A percentile compares a stretch with the other conserved stretches of the same genome.
These are phyloP conservation scores for Colletotrichum orbiculare DNA, from an alignment of 2,329 filamentous ascomycete genomes.

Conservation along the genomic window DNA sequence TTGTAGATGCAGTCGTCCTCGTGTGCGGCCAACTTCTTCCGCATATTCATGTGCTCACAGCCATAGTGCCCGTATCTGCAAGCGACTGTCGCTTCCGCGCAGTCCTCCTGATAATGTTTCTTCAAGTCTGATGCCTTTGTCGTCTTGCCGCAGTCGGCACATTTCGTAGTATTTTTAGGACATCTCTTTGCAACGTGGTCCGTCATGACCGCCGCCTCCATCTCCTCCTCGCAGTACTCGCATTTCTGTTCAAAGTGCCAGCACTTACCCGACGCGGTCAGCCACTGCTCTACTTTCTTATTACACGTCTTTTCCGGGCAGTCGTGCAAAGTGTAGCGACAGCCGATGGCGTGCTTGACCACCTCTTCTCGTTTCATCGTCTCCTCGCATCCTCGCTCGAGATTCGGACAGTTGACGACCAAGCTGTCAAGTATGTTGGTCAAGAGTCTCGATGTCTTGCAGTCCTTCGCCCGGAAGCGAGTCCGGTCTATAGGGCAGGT, in stretches of 20 bases:
- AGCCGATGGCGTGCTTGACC: conserved; percentile 67
- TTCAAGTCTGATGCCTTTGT: conserved; percentile 58
- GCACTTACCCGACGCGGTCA: conserved; percentile 53
- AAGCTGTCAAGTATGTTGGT: conserved; percentile 71
- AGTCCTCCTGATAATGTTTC: conserved; percentile 59
- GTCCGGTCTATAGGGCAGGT: conserved; percentile 70
- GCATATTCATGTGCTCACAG: conserved; percentile 55
- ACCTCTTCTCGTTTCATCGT: conserved; percentile 64
- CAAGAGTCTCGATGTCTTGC: conserved; percentile 57
- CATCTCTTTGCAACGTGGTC: conserved; percentile 58
- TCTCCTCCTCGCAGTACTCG: conserved; percentile 61
- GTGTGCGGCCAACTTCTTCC: conserved; percentile 57
- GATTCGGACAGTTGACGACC: conserved; percentile 68
- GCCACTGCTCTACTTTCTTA: conserved; percentile 62
- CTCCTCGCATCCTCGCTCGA: conserved; percentile 59
- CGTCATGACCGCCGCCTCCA: conserved; percentile 61
- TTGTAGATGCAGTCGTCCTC: conserved; percentile 62
- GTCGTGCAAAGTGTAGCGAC: conserved; percentile 64
- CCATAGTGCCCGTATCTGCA: conserved; percentile 63
- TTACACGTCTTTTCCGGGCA: conserved; percentile 66
- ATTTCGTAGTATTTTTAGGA: conserved; percentile 58
- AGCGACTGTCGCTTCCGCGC: conserved; percentile 50
- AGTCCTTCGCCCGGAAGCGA: conserved; percentile 43
- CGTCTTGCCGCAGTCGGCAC: conserved; percentile 59
- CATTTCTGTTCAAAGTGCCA: conserved; percentile 65